Percentiles rank a stretch among this genome's conserved stretches.
These are phyloP conservation scores for Nemania sp. DNA, from an alignment of 2,329 filamentous ascomycete genomes.

Conservation along the genomic window DNA sequence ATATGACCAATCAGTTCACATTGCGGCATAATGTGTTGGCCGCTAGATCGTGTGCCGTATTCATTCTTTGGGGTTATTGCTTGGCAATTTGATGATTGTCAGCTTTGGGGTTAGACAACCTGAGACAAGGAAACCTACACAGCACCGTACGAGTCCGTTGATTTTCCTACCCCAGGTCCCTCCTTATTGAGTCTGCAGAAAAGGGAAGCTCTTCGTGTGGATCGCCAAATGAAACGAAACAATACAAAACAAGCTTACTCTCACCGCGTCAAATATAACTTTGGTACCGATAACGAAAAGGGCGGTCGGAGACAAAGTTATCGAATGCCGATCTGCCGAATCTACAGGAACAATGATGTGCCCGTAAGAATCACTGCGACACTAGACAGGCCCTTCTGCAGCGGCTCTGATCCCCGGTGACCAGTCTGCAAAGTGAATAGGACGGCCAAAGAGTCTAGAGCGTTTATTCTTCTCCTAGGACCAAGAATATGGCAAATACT, in stretches of 20 bases:
- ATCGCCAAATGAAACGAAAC: slow-evolving; percentile 16
- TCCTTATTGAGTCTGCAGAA: not conserved
- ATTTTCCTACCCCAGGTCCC: not conserved
- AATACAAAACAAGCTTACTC: slow-evolving; percentile 8
- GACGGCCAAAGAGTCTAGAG: slow-evolving; percentile 6
- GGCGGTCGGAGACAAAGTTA: not conserved
- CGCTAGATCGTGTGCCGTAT: slow-evolving; percentile 23
- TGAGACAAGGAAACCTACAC: slow-evolving; percentile 8
- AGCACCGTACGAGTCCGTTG: slow-evolving; percentile 6
- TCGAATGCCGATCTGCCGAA: slow-evolving; percentile 5
- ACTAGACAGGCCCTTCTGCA: slow-evolving; percentile 29
- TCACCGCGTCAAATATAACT: not conserved
- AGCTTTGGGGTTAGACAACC: slow-evolving; percentile 22
- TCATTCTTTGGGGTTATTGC: slow-evolving; percentile 19
- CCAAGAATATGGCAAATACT: not conserved
- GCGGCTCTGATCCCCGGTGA: slow-evolving; percentile 34
- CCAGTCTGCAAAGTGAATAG: slow-evolving; percentile 13
- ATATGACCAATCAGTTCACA: slow-evolving; percentile 15
- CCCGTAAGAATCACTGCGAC: slow-evolving; percentile 26
- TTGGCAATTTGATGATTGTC: slow-evolving; percentile 13
- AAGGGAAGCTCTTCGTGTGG: not conserved
- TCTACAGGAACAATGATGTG: slow-evolving; percentile 7
- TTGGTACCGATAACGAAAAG: not conserved
- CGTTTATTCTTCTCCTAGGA: slow-evolving; percentile 2
- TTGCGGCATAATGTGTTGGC: slow-evolving; percentile 18